These are phyloP conservation scores for Areca catechu DNA, from an alignment of 176 grass and related monocot genomes.

Conservation along the genomic window DNA sequence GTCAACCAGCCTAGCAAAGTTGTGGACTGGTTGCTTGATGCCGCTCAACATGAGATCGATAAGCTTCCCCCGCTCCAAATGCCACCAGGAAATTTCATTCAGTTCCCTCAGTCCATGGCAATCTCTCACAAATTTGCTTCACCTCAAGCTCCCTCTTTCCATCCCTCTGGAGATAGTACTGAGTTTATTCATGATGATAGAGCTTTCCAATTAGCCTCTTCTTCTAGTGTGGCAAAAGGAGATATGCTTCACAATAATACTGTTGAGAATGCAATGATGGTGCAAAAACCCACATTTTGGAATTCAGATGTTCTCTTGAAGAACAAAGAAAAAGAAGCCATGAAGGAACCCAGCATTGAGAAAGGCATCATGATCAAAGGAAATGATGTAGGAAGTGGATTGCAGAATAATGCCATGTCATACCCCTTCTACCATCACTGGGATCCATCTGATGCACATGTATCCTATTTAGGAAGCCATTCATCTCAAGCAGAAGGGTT, in stretches of 20 bases:
- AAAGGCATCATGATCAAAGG: not conserved
- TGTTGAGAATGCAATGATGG: not conserved
- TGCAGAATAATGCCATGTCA: not conserved
- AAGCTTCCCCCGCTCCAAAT: slow-evolving; percentile 86
- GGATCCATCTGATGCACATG: not conserved
- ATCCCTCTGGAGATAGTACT: not conserved
- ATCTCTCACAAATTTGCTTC: slow-evolving; percentile 9
- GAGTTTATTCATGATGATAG: not conserved
- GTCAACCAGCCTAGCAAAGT: slow-evolving; percentile 94
- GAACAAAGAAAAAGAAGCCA: too few species aligned
- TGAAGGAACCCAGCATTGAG: not conserved
- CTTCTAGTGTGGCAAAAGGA: slow-evolving; percentile 2
- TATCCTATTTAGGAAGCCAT: slow-evolving; percentile 4
- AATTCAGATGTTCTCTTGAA: not conserved
- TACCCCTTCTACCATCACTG: slow-evolving; percentile 6
- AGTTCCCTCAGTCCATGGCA: slow-evolving; percentile 17
- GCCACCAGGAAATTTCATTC: slow-evolving; percentile 39
- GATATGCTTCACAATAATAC: not conserved
- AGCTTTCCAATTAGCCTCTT: not conserved
- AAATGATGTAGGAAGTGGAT: not conserved
- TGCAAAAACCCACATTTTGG: slow-evolving; percentile 1
- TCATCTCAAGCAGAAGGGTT: not conserved
- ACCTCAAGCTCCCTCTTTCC: slow-evolving; percentile 3
- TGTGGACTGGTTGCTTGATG: slow-evolving; percentile 88
- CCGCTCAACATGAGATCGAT: slow-evolving; percentile 87